Conservation (phyloP, 148 eudicot genomes). For the Tetragonia tetragonoides region DNA sequence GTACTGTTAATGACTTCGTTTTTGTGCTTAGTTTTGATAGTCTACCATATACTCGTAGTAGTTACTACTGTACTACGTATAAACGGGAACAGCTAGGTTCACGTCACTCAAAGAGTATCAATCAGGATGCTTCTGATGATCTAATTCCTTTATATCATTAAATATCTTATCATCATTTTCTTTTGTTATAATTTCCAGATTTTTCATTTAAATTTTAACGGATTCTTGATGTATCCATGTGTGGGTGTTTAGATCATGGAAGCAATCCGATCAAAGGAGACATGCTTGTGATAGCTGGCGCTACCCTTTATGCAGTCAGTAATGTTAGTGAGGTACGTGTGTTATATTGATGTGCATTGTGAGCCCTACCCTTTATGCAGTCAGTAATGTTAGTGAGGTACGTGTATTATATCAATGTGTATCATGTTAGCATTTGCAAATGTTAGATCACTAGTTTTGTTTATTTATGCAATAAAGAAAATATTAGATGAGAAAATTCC, state of each 20-base stretch:
- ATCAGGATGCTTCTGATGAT: background rate
- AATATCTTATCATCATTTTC: background rate
- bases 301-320: slow-evolving; percentile 75
- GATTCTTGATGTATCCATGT: slow-evolving; percentile 8
- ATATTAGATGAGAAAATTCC: background rate
- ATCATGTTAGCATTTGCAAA: slow-evolving; percentile 13
- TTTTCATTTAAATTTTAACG: background rate
- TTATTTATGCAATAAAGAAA: background rate
- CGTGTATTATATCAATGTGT: slow-evolving; percentile 12
- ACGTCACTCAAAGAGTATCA: background rate
- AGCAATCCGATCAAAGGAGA: slow-evolving; percentile 76
- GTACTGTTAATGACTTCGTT: too few relatives aligned
- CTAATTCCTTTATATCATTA: background rate
- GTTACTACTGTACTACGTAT: too few relatives aligned
- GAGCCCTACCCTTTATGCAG: slow-evolving; percentile 78
- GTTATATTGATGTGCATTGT: background rate
- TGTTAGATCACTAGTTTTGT: background rate
- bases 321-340: slow-evolving; percentile 77
- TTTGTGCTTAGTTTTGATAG: too few relatives aligned
- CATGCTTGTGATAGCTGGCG: slow-evolving; percentile 70
- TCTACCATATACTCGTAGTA: too few relatives aligned
- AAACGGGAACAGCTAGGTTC: background rate
- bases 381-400: slow-evolving; percentile 85
- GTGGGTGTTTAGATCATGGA: slow-evolving; percentile 14
- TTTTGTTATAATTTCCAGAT: background rate